These are phyloP conservation scores for Clonostachys rhizophaga DNA, from an alignment of 2,329 filamentous ascomycete genomes.

Conservation along the genomic window DNA sequence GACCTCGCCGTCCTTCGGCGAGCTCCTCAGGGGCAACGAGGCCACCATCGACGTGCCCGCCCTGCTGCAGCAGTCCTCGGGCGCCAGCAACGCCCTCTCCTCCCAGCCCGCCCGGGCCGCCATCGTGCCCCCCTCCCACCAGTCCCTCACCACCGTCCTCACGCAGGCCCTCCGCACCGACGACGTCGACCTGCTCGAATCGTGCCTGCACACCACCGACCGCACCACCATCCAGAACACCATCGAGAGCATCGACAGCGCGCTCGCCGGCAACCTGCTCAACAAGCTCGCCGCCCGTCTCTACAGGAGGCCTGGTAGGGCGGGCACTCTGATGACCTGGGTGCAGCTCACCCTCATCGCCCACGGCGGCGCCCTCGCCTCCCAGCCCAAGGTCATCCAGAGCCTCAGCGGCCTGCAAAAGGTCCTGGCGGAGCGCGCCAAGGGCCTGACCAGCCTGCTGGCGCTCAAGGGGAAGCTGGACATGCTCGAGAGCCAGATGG, in stretches of 20 bases:
- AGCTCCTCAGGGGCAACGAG: conserved; percentile 70
- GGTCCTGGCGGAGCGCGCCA: conserved; percentile 82
- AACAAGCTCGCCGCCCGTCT: conserved; percentile 82
- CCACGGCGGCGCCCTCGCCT: conserved; percentile 86
- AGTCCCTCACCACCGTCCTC: conserved; percentile 87
- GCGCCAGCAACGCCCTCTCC: conserved; percentile 22
- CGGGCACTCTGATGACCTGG: conserved; percentile 89
- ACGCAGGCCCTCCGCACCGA: conserved; percentile 90
- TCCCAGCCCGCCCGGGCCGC: conserved; percentile 34
- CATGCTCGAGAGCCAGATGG: conserved; percentile 87
- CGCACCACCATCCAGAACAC: conserved; percentile 76
- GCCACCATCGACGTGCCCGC: conserved; percentile 68
- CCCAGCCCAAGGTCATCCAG: conserved; percentile 77
- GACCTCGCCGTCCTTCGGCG: conserved; percentile 73
- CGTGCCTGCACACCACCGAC: conserved; percentile 80
- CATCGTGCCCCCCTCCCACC: conserved; percentile 61
- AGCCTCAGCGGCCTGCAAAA: conserved; percentile 76
- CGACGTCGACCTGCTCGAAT: conserved; percentile 84
- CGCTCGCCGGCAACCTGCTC: conserved; percentile 73
- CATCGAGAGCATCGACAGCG: conserved; percentile 84
- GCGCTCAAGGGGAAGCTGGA: conserved; percentile 93
- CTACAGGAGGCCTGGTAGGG: conserved; percentile 81
- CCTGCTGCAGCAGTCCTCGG: conserved; percentile 39
- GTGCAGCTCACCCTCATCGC: conserved; percentile 91
- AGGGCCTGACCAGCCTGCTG: conserved; percentile 75